A percentile compares a stretch with the other conserved stretches of the same genome.
phyloP scores from a whole-genome alignment of 345 rosid genomes.

The Acer yangbiense region DNA sequence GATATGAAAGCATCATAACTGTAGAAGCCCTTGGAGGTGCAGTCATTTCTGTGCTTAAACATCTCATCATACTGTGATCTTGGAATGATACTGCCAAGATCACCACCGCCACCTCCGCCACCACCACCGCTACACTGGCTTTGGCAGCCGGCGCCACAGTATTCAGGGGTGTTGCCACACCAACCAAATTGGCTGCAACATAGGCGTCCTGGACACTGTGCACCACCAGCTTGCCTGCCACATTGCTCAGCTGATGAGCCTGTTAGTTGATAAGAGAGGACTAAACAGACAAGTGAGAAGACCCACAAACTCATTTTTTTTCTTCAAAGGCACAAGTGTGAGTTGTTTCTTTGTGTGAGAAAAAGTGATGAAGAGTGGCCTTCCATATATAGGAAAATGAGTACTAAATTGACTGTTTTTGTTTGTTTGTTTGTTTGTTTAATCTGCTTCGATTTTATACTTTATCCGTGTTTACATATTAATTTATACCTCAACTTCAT shows the following conservation, averaged over 20 bases:
- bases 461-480: no score
- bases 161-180: conserved; percentile 44
- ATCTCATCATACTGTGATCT: conserved; percentile 42
- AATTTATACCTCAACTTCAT: no score
- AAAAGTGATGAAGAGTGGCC: neutral
- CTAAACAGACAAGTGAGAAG: conserved; percentile 16
- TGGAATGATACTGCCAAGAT: conserved; percentile 37
- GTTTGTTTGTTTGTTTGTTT: no score
- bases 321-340: neutral
- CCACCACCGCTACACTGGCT: conserved; percentile 49
- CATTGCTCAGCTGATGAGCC: conserved; percentile 47
- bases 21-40: conserved; percentile 65
- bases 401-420: no score
- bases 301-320: conserved; percentile 4
- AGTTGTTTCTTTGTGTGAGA: neutral
- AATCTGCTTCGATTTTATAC: no score
- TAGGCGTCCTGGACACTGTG: conserved; percentile 44
- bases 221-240: conserved; percentile 57
- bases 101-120: conserved; percentile 17
- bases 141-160: conserved; percentile 57
- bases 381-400: neutral
- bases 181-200: conserved; percentile 54
- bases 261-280: conserved; percentile 1
- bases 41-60: conserved; percentile 56
- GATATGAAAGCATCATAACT: conserved; percentile 62